These are phyloP conservation scores for Penicillium sp. DNA, from an alignment of 2,329 filamentous ascomycete genomes.

Conservation along the genomic window DNA sequence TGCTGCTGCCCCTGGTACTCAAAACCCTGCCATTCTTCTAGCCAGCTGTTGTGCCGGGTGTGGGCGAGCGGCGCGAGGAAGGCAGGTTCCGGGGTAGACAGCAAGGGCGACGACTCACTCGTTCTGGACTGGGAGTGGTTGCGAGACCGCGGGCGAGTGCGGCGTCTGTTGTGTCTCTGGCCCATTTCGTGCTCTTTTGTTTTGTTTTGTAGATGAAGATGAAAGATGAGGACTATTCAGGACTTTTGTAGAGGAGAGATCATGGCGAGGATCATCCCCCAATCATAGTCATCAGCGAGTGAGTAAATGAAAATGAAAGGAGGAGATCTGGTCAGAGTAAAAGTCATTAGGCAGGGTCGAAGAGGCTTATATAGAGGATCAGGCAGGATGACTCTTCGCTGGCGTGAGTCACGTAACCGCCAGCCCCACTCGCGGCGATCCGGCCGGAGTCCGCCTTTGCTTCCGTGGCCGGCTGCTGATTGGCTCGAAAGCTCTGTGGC, in stretches of 20 bases:
- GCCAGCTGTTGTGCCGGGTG: slow-evolving; percentile 41
- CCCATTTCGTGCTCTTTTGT: slow-evolving; percentile 30
- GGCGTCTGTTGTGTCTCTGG: slow-evolving; percentile 46
- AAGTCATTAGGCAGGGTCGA: not conserved
- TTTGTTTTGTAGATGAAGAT: not conserved
- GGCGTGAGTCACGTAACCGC: not conserved
- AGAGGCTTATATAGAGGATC: not conserved
- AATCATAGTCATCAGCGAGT: not conserved
- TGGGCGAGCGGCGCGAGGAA: slow-evolving; percentile 28
- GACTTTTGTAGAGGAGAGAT: not conserved
- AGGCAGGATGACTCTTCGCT: too few relatives aligned
- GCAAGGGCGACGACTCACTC: too few relatives aligned
- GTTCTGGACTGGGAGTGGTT: slow-evolving; percentile 23
- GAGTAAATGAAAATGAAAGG: not conserved
- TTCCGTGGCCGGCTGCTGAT: too few relatives aligned
- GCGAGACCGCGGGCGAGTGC: slow-evolving; percentile 38
- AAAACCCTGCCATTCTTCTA: slow-evolving; percentile 37
- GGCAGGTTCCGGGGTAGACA: slow-evolving; percentile 17
- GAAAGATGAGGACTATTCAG: not conserved
- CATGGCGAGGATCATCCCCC: not conserved
- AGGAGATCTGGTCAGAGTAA: not conserved
- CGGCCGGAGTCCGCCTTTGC: too few relatives aligned
- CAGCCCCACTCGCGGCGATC: not conserved
- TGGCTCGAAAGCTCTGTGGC: too few relatives aligned
- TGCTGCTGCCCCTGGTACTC: slow-evolving; percentile 37